Base-by-base conservation (phyloP, 768 basidiomycete species). In the Mycena galopus region DNA sequence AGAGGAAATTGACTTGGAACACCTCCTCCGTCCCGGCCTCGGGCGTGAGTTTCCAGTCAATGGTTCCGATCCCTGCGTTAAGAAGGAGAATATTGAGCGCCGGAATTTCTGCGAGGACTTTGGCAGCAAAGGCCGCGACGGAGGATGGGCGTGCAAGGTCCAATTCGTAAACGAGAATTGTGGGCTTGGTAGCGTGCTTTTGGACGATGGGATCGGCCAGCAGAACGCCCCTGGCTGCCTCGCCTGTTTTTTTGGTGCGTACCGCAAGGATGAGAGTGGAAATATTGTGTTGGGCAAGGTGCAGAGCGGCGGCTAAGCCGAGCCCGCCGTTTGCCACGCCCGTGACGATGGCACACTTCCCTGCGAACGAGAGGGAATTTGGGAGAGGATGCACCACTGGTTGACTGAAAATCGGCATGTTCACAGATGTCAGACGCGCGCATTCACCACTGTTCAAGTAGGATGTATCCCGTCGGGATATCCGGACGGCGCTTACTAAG, bases 1-100 rank as follows among this genome's bases (percentile, higher is more conserved):
- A 75, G 53, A 76, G 30, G 72, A 62, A 78, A 61, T 78, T 76
- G 60, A 76, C 59, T 47, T 78, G 73, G 30, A 78, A 70, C 35
- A 62, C 53, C 50, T 63, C 56, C 57, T 78, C 77, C 11, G 63
- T 69, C 21, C 55, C n/a, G 5, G 72, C 71, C 35, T 75, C 73
- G 2, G 77, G 73, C 21, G 73, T 75, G 19, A 47, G 35, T 12
- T 61, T 42, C 58, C 67, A 76, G 1, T 50, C 29, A 8, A 78
- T 39, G 16, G 14, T 10, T n/a, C 63, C 63, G 4, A 75, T 60
- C 5, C 77, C 77, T 27, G 77, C 77, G 67, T 78, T 78, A 10
- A 76, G 72, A 30, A 78, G 62, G 32, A 74, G 65, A 60, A 78
- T 75, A n/a, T 78, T 53, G 16, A 78, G 73, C 35, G 47, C 30